A percentile compares a stretch with the other conserved stretches of the same genome.
These are phyloP conservation scores for Themeda triandra DNA, from an alignment of 176 grass and related monocot species.

Conservation along the genomic window DNA sequence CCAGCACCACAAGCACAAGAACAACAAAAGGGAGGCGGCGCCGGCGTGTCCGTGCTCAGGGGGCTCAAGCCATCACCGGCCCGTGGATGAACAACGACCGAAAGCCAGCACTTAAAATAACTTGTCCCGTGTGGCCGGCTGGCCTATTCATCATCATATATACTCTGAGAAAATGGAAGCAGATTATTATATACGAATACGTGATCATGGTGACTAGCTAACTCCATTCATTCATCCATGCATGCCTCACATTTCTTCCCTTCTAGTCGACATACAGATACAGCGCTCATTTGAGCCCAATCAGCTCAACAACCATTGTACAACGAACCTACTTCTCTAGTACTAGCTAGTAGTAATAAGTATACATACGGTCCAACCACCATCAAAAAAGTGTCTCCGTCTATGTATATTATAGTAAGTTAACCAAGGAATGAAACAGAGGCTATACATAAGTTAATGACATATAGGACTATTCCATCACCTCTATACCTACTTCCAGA, in stretches of 20 bases:
- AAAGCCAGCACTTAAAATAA: too few relatives aligned
- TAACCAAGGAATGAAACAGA: background rate
- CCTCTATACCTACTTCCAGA: slow-evolving; percentile 77
- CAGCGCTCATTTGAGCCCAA: background rate
- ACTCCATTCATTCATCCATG: background rate
- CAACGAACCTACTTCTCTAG: background rate
- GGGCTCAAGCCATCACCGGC: background rate
- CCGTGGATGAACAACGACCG: background rate
- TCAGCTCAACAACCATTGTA: background rate
- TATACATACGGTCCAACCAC: background rate
- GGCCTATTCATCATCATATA: background rate
- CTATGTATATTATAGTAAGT: background rate
- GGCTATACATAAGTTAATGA: background rate
- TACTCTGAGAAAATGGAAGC: background rate
- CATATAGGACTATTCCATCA: background rate
- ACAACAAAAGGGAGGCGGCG: too few relatives aligned
- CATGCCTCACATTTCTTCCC: background rate
- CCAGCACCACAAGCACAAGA: background rate
- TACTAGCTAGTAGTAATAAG: background rate
- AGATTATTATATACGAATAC: background rate
- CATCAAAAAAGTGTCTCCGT: background rate
- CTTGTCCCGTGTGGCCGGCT: too few relatives aligned
- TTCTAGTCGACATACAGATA: background rate
- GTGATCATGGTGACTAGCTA: background rate
- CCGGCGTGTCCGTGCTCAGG: background rate